Base-by-base conservation (phyloP, 805 yeast species). In the Millerozyma acaciae region DNA sequence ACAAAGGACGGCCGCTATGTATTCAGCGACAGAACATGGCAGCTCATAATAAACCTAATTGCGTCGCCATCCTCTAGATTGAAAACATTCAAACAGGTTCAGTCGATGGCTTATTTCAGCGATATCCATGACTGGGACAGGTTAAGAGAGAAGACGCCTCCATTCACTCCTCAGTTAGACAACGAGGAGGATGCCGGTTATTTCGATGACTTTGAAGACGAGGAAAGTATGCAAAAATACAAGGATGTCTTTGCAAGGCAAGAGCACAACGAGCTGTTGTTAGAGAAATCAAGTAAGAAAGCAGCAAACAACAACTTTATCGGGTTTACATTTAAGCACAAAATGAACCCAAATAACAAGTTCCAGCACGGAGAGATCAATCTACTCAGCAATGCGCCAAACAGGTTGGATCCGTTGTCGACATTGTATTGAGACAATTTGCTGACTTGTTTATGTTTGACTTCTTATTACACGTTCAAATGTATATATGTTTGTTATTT, bases 111-210 rank as follows among this genome's bases (percentile, higher is more conserved):
- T 7, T 90, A 93, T 61, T 93, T 90, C 49, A 64, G 76, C 18
- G 97, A 90, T 48, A 77, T 87, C 18, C 34, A 35, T 3, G 81
- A 85, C 51, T 90, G 95, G 81, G 76, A 71, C 5, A 62, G 62
- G 8, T 59, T 93, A 45, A 73, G 96, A 51, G 63, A 59, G 20
- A 72, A 78, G 40, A 72, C 80, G 15, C 97, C 99, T 4, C 99
- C 99, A 21, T 93, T 93, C 58, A 84, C 93, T 13, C 99, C 99
- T 3, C 96, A 94, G 50, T 70, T 93, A 43, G 97, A 93, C 54
- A 85, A 88, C 40, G 99, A 93, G 51, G 93, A 88, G 42, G 99
- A 93, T 62, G 97, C 97, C 0, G 99, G 99, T 1, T 93, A 93
- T 62, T 93, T 93, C 55, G 99, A 93, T 62, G 98, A 93, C 59